Percentiles rank a stretch among this genome's conserved stretches.
Evolutionary conservation across 2,329 filamentous ascomycete genomes (phyloP).

Genomic region (Leptographium wingfieldii): DNA sequence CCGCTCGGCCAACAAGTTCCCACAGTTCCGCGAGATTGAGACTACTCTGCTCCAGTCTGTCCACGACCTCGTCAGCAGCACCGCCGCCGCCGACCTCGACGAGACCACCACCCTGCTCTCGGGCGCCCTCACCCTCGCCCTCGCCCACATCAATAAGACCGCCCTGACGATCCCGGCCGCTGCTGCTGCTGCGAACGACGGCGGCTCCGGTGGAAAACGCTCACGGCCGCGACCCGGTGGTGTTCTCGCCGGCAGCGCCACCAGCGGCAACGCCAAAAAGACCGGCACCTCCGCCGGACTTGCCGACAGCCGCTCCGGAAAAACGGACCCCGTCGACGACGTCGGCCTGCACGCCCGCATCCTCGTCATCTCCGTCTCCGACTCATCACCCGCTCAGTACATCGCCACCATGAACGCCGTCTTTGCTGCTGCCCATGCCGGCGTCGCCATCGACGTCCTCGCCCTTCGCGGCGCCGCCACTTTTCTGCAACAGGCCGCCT

Average conservation of each 20-base stretch:
- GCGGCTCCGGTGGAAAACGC: neutral
- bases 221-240: slow-evolving; percentile 13
- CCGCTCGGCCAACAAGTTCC: slow-evolving; percentile 71
- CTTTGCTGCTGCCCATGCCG: slow-evolving; percentile 81
- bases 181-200: neutral
- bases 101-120: slow-evolving; percentile 77
- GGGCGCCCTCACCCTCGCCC: slow-evolving; percentile 77
- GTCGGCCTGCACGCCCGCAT: slow-evolving; percentile 64
- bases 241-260: slow-evolving; percentile 18
- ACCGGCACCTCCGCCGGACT: slow-evolving; percentile 13
- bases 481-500: slow-evolving; percentile 80
- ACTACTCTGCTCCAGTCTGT: slow-evolving; percentile 65
- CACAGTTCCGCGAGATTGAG: slow-evolving; percentile 81
- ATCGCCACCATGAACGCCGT: slow-evolving; percentile 98
- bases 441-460: slow-evolving; percentile 84
- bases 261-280: slow-evolving; percentile 2
- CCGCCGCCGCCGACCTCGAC: slow-evolving; percentile 51
- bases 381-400: slow-evolving; percentile 76
- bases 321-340: slow-evolving; percentile 20
- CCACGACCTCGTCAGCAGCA: slow-evolving; percentile 56
- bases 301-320: neutral
- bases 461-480: slow-evolving; percentile 77
- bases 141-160: slow-evolving; percentile 82
- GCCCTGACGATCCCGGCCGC: slow-evolving; percentile 8
- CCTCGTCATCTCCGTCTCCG: slow-evolving; percentile 79